Evolutionary conservation across 495 filamentous ascomycete genomes (phyloP).

Genomic region (Pyronema domesticum): DNA sequence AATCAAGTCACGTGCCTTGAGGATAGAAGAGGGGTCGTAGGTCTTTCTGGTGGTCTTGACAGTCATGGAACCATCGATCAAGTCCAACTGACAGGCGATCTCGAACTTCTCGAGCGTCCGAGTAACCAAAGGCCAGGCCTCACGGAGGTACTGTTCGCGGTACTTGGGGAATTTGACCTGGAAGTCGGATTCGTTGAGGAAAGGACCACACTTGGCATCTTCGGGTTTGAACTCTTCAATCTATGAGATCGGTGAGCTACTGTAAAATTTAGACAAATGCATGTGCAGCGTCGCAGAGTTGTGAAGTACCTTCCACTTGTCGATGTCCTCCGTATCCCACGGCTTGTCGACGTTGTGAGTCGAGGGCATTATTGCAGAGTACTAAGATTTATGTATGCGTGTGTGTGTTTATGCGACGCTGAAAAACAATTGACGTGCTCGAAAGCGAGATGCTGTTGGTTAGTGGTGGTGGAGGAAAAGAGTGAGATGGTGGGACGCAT

Average conservation of each 20-base stretch:
- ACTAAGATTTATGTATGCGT: too few relatives aligned
- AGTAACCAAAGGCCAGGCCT: slow-evolving; percentile 75
- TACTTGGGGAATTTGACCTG: slow-evolving; percentile 93
- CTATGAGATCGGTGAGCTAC: slow-evolving; percentile 18
- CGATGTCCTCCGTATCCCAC: slow-evolving; percentile 94
- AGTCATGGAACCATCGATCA: slow-evolving; percentile 89
- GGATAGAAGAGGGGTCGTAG: slow-evolving; percentile 80
- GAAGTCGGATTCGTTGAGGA: slow-evolving; percentile 85
- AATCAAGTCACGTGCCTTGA: slow-evolving; percentile 87
- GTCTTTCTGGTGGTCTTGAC: slow-evolving; percentile 92
- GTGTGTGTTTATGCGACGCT: too few relatives aligned
- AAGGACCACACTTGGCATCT: slow-evolving; percentile 71
- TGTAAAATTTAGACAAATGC: slow-evolving; percentile 2
- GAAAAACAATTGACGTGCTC: too few relatives aligned
- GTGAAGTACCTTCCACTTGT: slow-evolving; percentile 71
- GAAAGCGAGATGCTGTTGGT: too few relatives aligned
- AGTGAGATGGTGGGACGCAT: too few relatives aligned
- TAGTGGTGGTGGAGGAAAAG: too few relatives aligned
- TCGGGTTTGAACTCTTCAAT: slow-evolving; percentile 66
- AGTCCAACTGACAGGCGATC: slow-evolving; percentile 76
- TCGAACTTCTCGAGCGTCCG: slow-evolving; percentile 61
- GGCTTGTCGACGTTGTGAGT: slow-evolving; percentile 89
- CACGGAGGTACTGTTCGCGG: slow-evolving; percentile 78
- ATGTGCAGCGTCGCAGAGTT: not conserved
- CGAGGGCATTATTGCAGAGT: slow-evolving; percentile 50